Evolutionary conservation across 306 rosid species (phyloP).

Genomic region (Elaeagnus macrophylla): DNA sequence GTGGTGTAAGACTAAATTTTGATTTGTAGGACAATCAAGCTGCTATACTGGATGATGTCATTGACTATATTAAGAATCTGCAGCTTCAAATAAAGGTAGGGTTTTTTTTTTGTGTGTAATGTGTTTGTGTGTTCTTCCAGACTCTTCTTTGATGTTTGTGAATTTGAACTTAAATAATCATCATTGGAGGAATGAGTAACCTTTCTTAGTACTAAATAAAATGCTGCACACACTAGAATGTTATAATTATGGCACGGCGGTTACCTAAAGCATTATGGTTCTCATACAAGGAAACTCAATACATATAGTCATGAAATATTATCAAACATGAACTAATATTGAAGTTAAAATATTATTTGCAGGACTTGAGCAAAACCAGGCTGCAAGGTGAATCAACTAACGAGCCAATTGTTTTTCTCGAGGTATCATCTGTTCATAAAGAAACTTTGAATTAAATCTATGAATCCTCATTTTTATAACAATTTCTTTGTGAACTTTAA

Average conservation of each 20-base stretch:
- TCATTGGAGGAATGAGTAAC: no score
- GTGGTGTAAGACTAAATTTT: conserved; percentile 10
- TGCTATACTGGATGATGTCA: conserved; percentile 54
- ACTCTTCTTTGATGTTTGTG: no score
- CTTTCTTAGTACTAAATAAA: no score
- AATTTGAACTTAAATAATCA: no score
- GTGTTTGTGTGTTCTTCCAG: neutral
- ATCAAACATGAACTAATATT: neutral
- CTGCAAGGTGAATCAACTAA: conserved; percentile 48
- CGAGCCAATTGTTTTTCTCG: conserved; percentile 56
- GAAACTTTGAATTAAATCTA: no score
- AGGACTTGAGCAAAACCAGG: conserved; percentile 65
- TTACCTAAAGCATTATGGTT: no score
- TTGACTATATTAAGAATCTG: conserved; percentile 74
- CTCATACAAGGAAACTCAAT: neutral
- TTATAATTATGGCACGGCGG: no score
- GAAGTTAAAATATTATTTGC: conserved; percentile 11
- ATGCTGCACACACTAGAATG: no score
- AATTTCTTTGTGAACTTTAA: neutral
- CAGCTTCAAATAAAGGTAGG: conserved; percentile 75
- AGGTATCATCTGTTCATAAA: conserved; percentile 31
- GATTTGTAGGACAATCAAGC: conserved; percentile 60
- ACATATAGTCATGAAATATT: neutral
- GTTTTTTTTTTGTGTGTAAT: no score
- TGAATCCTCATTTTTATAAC: neutral